phyloP scores from a whole-genome alignment of 352 stramenopile genomes.

The Phytophthora hibernalis region DNA sequence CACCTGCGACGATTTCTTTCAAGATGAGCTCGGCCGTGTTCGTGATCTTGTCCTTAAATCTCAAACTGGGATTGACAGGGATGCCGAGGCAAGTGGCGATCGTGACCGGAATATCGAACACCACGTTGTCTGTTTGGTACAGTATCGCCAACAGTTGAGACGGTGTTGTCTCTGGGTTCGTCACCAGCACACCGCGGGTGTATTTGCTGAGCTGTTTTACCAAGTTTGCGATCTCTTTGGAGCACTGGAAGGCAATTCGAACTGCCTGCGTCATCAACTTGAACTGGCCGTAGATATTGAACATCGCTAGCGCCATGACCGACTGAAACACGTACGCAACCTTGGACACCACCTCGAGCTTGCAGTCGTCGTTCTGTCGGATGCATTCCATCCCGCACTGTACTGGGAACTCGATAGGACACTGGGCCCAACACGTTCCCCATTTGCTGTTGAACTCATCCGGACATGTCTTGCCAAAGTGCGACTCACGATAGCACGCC shows the following conservation, averaged over 20 bases:
- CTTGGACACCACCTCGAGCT: conserved; percentile 41
- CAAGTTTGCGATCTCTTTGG: conserved; percentile 30
- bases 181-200: conserved; percentile 25
- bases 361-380: conserved; percentile 47
- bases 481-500: conserved; percentile 40
- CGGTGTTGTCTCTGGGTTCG: conserved; percentile 26
- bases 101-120: conserved; percentile 46
- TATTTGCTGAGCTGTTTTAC: conserved; percentile 37
- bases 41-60: conserved; percentile 21
- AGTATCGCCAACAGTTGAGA: conserved; percentile 39
- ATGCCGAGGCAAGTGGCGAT: conserved; percentile 41
- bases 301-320: conserved; percentile 32
- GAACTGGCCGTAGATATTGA: conserved; percentile 41
- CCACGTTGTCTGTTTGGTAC: conserved; percentile 42
- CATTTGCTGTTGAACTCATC: conserved; percentile 40
- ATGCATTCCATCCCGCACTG: conserved; percentile 57
- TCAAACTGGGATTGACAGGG: conserved; percentile 3
- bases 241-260: conserved; percentile 32
- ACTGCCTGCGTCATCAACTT: conserved; percentile 13
- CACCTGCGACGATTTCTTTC: conserved; percentile 33
- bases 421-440: conserved; percentile 51
- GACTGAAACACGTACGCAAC: conserved; percentile 34
- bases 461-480: conserved; percentile 28
- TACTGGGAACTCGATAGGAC: conserved; percentile 53
- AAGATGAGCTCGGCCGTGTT: conserved; percentile 9